Evolutionary conservation across 208 protist genomes (phyloP), one percentile per base, ranked within the genome.

Genomic region (Wallacemonas collosoma): DNA sequence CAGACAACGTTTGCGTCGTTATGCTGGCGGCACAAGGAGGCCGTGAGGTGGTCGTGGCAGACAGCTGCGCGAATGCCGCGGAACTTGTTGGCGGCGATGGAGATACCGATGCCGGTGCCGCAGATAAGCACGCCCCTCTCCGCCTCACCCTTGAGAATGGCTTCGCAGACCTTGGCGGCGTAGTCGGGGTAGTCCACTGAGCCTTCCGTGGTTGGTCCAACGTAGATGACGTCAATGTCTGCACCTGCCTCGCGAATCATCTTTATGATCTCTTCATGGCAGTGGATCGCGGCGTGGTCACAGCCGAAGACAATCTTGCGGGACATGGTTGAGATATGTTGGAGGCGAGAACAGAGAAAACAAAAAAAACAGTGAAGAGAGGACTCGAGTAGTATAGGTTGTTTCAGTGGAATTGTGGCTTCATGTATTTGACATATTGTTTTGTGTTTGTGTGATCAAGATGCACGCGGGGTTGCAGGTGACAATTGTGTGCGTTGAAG

Each of bases 101-200:
- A 89, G 75, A 99, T 98, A 40, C 97, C 97, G 63, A 98, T 98
- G 47, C 97, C 97, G 38, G 89, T 98, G 60, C 97, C 96, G 74
- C 97, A 99, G 4, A 98, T 57, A 3, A 98, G 83, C 53, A 98
- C 84, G 7, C 93, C 95, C 11, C 66, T 73, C 43, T 95, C 90
- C 41, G 70, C 83, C 73, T 91, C 80, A 2, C 84, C 81, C 47
- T 69, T 75, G 48, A 83, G 61, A 9, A 98, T 89, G 54, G 82
- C 80, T 53, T 81, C 72, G 72, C 83, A 87, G 7, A 94, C 88
- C 15, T 71, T 62, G 8, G 57, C 54, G 45, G 97, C 97, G 68
- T 92, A 93, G 81, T 98, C 96, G 15, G 97, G 97, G 80, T 99
- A 99, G 88, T 99, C 97, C 17, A 94, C 87, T 7, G 81, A 68